Evolutionary conservation across 108 stramenopile species (phyloP), one percentile per base, ranked within the genome.

Genomic region (Cyclotella baltica): DNA sequence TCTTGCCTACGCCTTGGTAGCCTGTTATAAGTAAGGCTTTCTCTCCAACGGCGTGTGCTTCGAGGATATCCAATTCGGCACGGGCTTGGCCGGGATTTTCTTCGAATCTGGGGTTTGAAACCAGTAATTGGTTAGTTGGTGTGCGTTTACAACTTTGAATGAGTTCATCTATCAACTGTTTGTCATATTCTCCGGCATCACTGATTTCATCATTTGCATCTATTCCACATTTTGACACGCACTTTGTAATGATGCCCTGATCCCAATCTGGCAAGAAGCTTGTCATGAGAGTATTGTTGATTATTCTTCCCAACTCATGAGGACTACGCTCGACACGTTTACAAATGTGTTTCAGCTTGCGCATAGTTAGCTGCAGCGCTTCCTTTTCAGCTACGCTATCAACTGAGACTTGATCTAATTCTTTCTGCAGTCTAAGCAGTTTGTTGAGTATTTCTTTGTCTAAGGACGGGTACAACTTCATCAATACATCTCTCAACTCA

Each of bases 1-100:
- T 98, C 70, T 98, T 98, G 37, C 97, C 97, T 8, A 93, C 93
- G 20, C 97, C 97, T 80, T 98, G 97, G 75, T 92, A 90, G 0
- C 97, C 97, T 10, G 93, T 73, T 18, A 96, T 75, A 31, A 96
- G 70, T 6, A 96, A 52, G 30, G 85, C 74, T 62, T 80, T 70
- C 72, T 93, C 93, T 34, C 95, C 96, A 48, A 70, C 76, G 13
- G 55, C 79, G 52, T 88, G 69, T 33, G 83, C 88, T 50, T 77
- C 80, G 0, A 90, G 75, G 19, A 92, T 77, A 47, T 89, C 79
- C 10, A 75, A 67, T 68, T 92, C 77, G 11, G 78, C 62, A 3
- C 48, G 50, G 0, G 67, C 67, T 66, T 94, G 86, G 13, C 85
- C 78, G 0, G 85, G 73, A 64, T 81, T 86, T 19, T 71, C 75